Percentiles rank a stretch among this genome's conserved stretches.
Evolutionary conservation across 495 filamentous ascomycete species (phyloP).

Genomic region (Collariella sp.): DNA sequence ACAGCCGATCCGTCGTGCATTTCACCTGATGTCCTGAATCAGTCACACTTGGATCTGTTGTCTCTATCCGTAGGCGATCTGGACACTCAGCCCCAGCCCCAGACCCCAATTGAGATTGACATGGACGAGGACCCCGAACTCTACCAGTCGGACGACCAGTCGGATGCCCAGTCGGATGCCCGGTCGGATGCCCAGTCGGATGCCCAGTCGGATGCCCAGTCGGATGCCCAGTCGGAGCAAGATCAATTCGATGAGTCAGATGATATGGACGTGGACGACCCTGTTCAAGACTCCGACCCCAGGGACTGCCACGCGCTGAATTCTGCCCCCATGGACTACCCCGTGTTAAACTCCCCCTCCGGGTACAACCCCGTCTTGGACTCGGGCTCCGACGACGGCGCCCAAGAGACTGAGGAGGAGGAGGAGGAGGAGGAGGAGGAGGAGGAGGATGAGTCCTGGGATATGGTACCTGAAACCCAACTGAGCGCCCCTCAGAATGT

Average conservation of each 20-base stretch:
- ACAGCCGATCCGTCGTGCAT: background rate
- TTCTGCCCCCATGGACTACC: too few relatives aligned
- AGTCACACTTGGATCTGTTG: background rate
- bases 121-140: background rate
- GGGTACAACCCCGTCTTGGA: background rate
- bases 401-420: conserved; percentile 5
- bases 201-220: background rate
- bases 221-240: background rate
- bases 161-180: background rate
- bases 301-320: too few relatives aligned
- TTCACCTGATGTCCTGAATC: conserved; percentile 5
- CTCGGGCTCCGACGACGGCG: background rate
- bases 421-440: conserved; percentile 1
- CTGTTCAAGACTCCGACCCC: background rate
- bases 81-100: background rate
- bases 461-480: background rate
- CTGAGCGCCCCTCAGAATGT: background rate
- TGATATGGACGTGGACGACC: conserved; percentile 1
- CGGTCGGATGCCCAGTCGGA: background rate
- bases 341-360: too few relatives aligned
- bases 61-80: background rate
- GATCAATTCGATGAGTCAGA: background rate
- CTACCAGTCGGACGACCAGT: too few relatives aligned
- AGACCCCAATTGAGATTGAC: conserved; percentile 1
- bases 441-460: background rate